Conservation (phyloP, 2,329 filamentous ascomycete species). For the Cytospora schulzeri region DNA sequence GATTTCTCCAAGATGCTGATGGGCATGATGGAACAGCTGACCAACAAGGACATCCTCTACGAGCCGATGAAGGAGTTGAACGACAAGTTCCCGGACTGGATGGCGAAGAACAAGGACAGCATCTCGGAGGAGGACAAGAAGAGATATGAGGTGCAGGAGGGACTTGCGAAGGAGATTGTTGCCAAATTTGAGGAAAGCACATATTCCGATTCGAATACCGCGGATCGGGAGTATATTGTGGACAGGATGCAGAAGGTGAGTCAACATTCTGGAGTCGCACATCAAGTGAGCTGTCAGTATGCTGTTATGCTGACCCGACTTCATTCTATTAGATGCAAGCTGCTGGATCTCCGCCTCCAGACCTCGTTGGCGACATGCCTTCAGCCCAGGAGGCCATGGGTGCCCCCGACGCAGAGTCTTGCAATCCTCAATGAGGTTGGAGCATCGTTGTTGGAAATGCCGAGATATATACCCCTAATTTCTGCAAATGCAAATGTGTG, state of each 20-base stretch:
- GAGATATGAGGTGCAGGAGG: slow-evolving; percentile 80
- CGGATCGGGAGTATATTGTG: slow-evolving; percentile 89
- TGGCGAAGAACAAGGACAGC: slow-evolving; percentile 72
- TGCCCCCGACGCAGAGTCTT: slow-evolving; percentile 59
- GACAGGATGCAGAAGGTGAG: slow-evolving; percentile 96
- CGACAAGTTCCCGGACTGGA: slow-evolving; percentile 89
- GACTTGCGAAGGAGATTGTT: slow-evolving; percentile 82
- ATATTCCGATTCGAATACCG: slow-evolving; percentile 80
- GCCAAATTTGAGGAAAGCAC: slow-evolving; percentile 79
- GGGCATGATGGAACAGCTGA: slow-evolving; percentile 98
- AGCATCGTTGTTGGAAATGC: not conserved
- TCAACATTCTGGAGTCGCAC: not conserved
- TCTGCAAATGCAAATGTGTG: slow-evolving; percentile 31
- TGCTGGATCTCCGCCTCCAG: slow-evolving; percentile 83
- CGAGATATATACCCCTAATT: slow-evolving; percentile 22
- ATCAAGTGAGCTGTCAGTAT: not conserved
- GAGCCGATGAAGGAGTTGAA: slow-evolving; percentile 98
- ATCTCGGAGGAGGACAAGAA: slow-evolving; percentile 72
- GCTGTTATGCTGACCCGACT: slow-evolving; percentile 27
- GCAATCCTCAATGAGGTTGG: slow-evolving; percentile 57
- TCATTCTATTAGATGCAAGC: slow-evolving; percentile 80
- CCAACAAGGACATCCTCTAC: slow-evolving; percentile 96
- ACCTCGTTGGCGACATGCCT: slow-evolving; percentile 87
- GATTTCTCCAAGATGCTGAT: slow-evolving; percentile 94
- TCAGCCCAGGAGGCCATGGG: slow-evolving; percentile 74